Conservation (phyloP, 2,329 filamentous ascomycete species). For the Pyrenophora teres region DNA sequence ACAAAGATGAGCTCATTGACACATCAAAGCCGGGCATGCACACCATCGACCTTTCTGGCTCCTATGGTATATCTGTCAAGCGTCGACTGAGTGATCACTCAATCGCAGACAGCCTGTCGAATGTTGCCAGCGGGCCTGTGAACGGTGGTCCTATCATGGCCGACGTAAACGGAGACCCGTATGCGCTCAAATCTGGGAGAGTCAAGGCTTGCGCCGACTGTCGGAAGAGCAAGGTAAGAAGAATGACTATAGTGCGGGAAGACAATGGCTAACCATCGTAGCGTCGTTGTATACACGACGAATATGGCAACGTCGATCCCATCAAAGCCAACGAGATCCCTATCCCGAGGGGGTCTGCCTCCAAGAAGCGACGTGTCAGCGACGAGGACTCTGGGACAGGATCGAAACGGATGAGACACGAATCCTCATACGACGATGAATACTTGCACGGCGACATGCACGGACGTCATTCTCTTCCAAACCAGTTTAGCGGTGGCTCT, state of each 20-base stretch:
- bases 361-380: slow-evolving; percentile 58
- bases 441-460: slow-evolving; percentile 31
- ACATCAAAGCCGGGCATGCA: slow-evolving; percentile 38
- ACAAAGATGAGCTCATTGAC: slow-evolving; percentile 60
- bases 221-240: slow-evolving; percentile 67
- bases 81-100: slow-evolving; percentile 41
- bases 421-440: slow-evolving; percentile 31
- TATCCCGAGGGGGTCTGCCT: slow-evolving; percentile 61
- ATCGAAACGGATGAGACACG: slow-evolving; percentile 37
- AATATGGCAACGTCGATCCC: slow-evolving; percentile 66
- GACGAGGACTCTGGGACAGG: slow-evolving; percentile 31
- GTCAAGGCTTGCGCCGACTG: slow-evolving; percentile 70
- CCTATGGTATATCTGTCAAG: slow-evolving; percentile 41
- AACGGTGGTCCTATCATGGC: slow-evolving; percentile 41
- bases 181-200: slow-evolving; percentile 60
- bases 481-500: slow-evolving; percentile 26
- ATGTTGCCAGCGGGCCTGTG: slow-evolving; percentile 24
- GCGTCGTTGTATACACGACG: slow-evolving; percentile 70
- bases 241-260: slow-evolving; percentile 24
- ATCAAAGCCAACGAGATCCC: slow-evolving; percentile 66
- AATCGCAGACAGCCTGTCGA: slow-evolving; percentile 23
- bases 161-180: slow-evolving; percentile 44
- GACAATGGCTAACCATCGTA: slow-evolving; percentile 41
- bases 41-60: slow-evolving; percentile 40
- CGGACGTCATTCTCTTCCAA: slow-evolving; percentile 29